Percentiles rank a stretch among this genome's conserved stretches.
These are phyloP conservation scores for Trichocladium antarcticum DNA, from an alignment of 495 filamentous ascomycete species.

Conservation along the genomic window DNA sequence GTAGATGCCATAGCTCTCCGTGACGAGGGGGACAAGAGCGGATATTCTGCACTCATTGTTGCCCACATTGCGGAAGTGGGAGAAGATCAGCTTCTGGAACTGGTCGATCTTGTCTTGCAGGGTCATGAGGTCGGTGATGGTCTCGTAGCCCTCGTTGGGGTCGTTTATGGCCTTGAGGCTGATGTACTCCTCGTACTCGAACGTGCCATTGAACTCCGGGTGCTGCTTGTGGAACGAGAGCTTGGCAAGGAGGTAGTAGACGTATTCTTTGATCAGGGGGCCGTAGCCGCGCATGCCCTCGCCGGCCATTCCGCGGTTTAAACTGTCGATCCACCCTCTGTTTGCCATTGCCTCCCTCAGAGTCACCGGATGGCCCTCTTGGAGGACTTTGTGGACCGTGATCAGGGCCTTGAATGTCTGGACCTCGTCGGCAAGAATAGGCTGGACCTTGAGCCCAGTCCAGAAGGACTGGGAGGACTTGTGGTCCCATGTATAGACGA, in stretches of 20 bases:
- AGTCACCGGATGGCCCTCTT: slow-evolving; percentile 85
- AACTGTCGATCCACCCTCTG: slow-evolving; percentile 81
- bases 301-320: slow-evolving; percentile 71
- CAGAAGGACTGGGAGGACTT: slow-evolving; percentile 94
- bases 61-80: slow-evolving; percentile 77
- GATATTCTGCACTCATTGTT: slow-evolving; percentile 97
- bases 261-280: slow-evolving; percentile 87
- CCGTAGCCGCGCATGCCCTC: slow-evolving; percentile 88
- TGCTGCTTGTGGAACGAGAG: slow-evolving; percentile 89
- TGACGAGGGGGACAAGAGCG: slow-evolving; percentile 81
- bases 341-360: slow-evolving; percentile 83
- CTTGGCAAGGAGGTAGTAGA: slow-evolving; percentile 87
- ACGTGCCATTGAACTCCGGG: slow-evolving; percentile 96
- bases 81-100: slow-evolving; percentile 96
- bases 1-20: slow-evolving; percentile 97
- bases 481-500: slow-evolving; percentile 99
- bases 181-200: slow-evolving; percentile 98
- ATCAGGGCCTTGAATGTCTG: slow-evolving; percentile 91
- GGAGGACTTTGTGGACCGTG: slow-evolving; percentile 89
- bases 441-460: slow-evolving; percentile 99
- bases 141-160: slow-evolving; percentile 98
- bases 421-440: slow-evolving; percentile 88
- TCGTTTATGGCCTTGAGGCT: slow-evolving; percentile 96
- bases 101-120: slow-evolving; percentile 95
- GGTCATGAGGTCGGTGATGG: slow-evolving; percentile 90